These are phyloP conservation scores for Lipomyces lipofer DNA, from an alignment of 805 yeast species.

Conservation along the genomic window DNA sequence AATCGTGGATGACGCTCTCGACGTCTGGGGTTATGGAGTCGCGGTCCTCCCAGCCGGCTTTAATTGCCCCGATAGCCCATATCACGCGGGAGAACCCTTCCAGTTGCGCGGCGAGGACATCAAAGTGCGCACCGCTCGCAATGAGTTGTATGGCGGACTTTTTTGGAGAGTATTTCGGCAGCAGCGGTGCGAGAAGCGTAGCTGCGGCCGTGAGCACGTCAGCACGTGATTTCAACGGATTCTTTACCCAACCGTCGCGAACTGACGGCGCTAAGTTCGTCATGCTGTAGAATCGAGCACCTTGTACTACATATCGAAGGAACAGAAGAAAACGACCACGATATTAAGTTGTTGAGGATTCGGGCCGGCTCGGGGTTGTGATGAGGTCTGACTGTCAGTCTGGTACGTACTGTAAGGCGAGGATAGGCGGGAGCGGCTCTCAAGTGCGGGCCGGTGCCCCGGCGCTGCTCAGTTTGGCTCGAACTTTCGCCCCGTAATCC, in stretches of 20 bases:
- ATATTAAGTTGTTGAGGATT: too few species aligned
- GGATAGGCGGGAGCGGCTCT: too few species aligned
- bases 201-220: conserved; percentile 8
- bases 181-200: conserved; percentile 11
- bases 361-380: too few species aligned
- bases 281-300: too few species aligned
- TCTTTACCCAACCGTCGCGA: conserved; percentile 5
- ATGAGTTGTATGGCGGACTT: conserved; percentile 27
- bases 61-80: conserved; percentile 40
- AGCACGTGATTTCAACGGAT: conserved; percentile 2
- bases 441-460: too few species aligned
- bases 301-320: too few species aligned
- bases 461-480: too few species aligned
- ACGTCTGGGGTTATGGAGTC: conserved; percentile 19
- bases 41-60: conserved; percentile 36
- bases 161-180: conserved; percentile 6
- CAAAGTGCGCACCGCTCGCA: conserved; percentile 36
- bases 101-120: conserved; percentile 34
- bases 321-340: too few species aligned
- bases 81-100: conserved; percentile 40
- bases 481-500: too few species aligned
- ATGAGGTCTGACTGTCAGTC: too few species aligned
- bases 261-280: not conserved
- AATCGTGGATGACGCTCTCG: not conserved
- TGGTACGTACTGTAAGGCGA: too few species aligned